phyloP scores from a whole-genome alignment of 2,329 filamentous ascomycete genomes.

The Aspergillus vadensis region DNA sequence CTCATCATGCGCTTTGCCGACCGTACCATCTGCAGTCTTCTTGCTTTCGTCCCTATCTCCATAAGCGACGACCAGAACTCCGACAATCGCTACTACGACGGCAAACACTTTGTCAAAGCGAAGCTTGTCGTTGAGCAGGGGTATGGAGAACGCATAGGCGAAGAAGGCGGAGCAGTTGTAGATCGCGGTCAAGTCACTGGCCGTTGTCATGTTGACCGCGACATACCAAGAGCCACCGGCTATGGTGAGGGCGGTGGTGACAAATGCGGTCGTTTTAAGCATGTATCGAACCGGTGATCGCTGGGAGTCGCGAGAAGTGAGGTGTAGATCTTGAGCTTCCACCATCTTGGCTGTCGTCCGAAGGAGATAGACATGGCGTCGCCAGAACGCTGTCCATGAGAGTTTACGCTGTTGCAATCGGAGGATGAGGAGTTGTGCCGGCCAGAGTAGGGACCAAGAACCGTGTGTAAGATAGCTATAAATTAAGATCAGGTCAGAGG shows the following conservation, averaged over 20 bases:
- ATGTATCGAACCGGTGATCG: slow-evolving; percentile 70
- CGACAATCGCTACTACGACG: slow-evolving; percentile 81
- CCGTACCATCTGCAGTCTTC: slow-evolving; percentile 29
- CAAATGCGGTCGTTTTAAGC: slow-evolving; percentile 72
- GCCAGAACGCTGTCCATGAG: slow-evolving; percentile 85
- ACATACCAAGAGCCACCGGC: slow-evolving; percentile 95
- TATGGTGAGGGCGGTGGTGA: slow-evolving; percentile 84
- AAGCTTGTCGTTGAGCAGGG: slow-evolving; percentile 80
- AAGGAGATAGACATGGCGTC: slow-evolving; percentile 65
- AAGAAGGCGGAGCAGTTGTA: slow-evolving; percentile 99
- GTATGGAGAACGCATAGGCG: slow-evolving; percentile 94
- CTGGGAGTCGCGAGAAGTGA: slow-evolving; percentile 46
- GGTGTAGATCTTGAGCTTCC: slow-evolving; percentile 71
- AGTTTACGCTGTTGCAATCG: slow-evolving; percentile 75
- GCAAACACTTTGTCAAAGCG: slow-evolving; percentile 82
- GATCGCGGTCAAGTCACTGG: slow-evolving; percentile 92
- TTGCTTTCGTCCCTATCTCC: slow-evolving; percentile 69
- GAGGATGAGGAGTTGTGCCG: slow-evolving; percentile 75
- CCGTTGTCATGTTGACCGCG: slow-evolving; percentile 88
- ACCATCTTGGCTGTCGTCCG: slow-evolving; percentile 80
- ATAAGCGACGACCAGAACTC: slow-evolving; percentile 94
- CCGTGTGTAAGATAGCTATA: slow-evolving; percentile 82
- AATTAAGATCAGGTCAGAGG: not conserved
- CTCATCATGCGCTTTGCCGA: slow-evolving; percentile 50
- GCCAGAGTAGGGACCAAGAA: slow-evolving; percentile 90